A percentile compares a stretch with the other conserved stretches of the same genome.
Conservation (phyloP, 495 filamentous ascomycete genomes). For the Physcia stellaris region DNA sequence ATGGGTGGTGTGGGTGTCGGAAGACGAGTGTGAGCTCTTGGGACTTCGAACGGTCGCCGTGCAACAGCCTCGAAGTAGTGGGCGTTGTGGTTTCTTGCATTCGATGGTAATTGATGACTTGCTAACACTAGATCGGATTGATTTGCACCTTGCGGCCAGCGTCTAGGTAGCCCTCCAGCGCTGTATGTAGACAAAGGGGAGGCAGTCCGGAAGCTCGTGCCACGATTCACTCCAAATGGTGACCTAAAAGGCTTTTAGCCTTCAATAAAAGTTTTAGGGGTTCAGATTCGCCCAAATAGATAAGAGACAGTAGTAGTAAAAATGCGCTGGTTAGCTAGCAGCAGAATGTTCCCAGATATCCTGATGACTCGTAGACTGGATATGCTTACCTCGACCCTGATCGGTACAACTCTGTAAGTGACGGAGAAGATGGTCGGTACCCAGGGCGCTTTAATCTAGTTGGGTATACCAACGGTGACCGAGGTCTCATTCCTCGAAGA, state of each 20-base stretch:
- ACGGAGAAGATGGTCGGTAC: constrained; percentile 49
- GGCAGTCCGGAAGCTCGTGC: constrained; percentile 8
- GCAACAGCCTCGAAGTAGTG: too few species aligned
- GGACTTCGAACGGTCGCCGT: too few species aligned
- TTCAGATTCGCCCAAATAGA: too few species aligned
- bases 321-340: constrained; percentile 1
- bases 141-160: constrained; percentile 10
- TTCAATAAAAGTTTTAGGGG: too few species aligned
- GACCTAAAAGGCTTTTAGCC: too few species aligned
- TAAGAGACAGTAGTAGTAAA: too few species aligned
- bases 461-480: constrained; percentile 50
- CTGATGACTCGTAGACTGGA: too few species aligned
- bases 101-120: constrained; percentile 4
- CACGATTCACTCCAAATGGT: too few species aligned
- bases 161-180: constrained; percentile 4
- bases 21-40: too few species aligned
- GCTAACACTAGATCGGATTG: constrained; percentile 11
- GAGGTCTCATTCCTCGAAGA: constrained; percentile 31
- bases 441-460: constrained; percentile 50
- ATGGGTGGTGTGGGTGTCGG: too few species aligned
- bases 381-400: too few species aligned
- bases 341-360: too few species aligned
- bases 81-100: background rate
- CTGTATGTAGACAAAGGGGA: constrained; percentile 11
- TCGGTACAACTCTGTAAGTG: constrained; percentile 24